Evolutionary conservation across 306 rosid genomes (phyloP).

Genomic region (Cucurbita argyrosperma): DNA sequence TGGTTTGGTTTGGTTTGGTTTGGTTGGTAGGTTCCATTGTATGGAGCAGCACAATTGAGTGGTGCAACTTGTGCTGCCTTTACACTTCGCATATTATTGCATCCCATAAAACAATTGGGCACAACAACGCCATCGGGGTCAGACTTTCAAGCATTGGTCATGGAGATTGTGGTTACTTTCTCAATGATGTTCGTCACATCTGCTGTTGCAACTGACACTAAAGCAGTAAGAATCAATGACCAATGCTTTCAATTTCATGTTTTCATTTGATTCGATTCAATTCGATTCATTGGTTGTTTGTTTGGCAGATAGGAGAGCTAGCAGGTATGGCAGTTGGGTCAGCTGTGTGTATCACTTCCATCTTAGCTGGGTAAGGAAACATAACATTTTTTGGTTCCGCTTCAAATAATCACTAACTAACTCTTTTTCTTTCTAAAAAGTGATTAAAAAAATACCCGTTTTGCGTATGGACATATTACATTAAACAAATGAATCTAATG

Average conservation of each 20-base stretch:
- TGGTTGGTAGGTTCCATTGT: constrained; percentile 53
- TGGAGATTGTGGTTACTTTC: constrained; percentile 57
- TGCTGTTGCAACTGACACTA: constrained; percentile 62
- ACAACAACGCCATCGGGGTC: constrained; percentile 58
- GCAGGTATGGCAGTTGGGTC: constrained; percentile 80
- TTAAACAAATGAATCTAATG: background rate
- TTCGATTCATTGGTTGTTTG: background rate
- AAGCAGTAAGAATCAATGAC: constrained; percentile 32
- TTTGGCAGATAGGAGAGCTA: constrained; percentile 40
- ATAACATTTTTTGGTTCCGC: background rate
- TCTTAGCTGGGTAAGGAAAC: constrained; percentile 59
- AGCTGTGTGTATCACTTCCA: constrained; percentile 68
- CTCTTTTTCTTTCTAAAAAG: background rate
- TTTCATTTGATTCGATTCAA: background rate
- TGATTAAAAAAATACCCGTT: background rate
- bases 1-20: background rate
- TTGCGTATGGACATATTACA: background rate
- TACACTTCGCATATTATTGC: constrained; percentile 29
- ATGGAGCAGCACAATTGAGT: constrained; percentile 49
- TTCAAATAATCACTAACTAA: background rate
- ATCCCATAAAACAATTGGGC: constrained; percentile 40
- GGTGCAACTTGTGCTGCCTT: constrained; percentile 64
- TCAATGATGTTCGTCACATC: constrained; percentile 59
- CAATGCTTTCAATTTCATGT: too few relatives aligned
- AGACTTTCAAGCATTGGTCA: constrained; percentile 35